Conservation (phyloP, 805 yeast species). For the Dipodascus geniculatus region DNA sequence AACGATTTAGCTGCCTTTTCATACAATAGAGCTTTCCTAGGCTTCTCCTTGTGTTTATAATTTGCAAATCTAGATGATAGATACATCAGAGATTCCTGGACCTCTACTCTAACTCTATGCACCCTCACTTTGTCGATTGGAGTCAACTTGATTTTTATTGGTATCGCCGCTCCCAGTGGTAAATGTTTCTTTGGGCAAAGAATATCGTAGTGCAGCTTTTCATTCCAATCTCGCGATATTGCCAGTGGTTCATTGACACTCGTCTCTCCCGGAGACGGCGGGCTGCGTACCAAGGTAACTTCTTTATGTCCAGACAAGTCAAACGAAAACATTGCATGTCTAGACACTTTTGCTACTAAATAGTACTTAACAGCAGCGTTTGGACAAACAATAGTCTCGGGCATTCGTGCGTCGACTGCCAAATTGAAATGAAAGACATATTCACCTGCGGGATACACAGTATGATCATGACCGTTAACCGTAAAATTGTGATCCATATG, state of each 20-base stretch:
- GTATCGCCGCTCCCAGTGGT: slow-evolving; percentile 62
- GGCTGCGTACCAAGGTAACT: slow-evolving; percentile 55
- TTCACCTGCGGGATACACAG: slow-evolving; percentile 58
- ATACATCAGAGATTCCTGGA: slow-evolving; percentile 16
- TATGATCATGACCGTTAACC: slow-evolving; percentile 7
- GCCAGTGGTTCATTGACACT: slow-evolving; percentile 70
- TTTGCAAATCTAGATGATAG: slow-evolving; percentile 17
- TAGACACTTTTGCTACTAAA: slow-evolving; percentile 47
- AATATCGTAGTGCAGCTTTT: slow-evolving; percentile 64
- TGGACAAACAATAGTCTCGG: slow-evolving; percentile 59
- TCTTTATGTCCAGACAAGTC: slow-evolving; percentile 49
- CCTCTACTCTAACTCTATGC: slow-evolving; percentile 36
- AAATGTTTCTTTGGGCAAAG: slow-evolving; percentile 67
- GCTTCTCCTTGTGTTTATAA: slow-evolving; percentile 16
- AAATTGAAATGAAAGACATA: slow-evolving; percentile 78
- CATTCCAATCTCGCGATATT: slow-evolving; percentile 78
- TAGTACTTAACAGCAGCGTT: slow-evolving; percentile 60
- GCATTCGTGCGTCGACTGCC: slow-evolving; percentile 61
- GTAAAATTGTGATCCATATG: background rate
- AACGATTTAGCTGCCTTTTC: slow-evolving; percentile 1
- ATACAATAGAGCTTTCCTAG: slow-evolving; percentile 1
- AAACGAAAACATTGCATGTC: slow-evolving; percentile 67
- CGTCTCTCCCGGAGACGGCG: slow-evolving; percentile 59
- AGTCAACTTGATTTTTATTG: slow-evolving; percentile 59
- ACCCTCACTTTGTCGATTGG: slow-evolving; percentile 68